phyloP scores from a whole-genome alignment of 1,139 yeast species.

The Zygosaccharomyces pseudobailii region DNA sequence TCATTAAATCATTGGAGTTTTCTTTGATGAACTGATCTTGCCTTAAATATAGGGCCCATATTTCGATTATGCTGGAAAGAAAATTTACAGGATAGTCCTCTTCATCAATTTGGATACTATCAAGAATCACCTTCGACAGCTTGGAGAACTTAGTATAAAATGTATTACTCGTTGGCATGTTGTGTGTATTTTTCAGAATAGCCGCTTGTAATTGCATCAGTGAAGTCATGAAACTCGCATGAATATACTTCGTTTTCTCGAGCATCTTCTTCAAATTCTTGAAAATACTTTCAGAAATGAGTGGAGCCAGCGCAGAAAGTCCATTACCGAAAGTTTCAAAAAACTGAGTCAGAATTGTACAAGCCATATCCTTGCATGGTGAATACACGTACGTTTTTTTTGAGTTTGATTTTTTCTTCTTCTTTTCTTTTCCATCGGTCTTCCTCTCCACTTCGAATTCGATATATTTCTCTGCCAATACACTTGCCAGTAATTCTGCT shows the following conservation, averaged over 20 bases:
- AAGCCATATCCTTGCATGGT: constrained; percentile 27
- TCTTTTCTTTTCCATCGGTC: constrained; percentile 12
- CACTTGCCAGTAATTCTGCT: constrained; percentile 24
- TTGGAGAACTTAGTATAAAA: constrained; percentile 24
- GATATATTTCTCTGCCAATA: constrained; percentile 28
- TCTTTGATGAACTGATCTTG: constrained; percentile 23
- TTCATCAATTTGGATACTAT: constrained; percentile 19
- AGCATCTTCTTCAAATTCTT: constrained; percentile 33
- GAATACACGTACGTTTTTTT: constrained; percentile 23
- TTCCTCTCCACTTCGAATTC: constrained; percentile 7
- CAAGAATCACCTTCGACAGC: constrained; percentile 22
- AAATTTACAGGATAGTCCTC: constrained; percentile 26
- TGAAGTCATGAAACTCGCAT: constrained; percentile 27
- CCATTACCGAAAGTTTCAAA: constrained; percentile 34
- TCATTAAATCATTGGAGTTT: constrained; percentile 15
- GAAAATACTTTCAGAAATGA: constrained; percentile 27
- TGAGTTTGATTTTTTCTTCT: constrained; percentile 15
- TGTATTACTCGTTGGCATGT: constrained; percentile 14
- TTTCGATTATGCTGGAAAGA: constrained; percentile 23
- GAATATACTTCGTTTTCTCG: constrained; percentile 27
- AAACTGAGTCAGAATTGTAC: constrained; percentile 22
- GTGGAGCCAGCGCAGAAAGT: constrained; percentile 33
- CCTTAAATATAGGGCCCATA: constrained; percentile 21
- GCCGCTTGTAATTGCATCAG: constrained; percentile 25
- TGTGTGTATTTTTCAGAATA: constrained; percentile 19